phyloP scores from a whole-genome alignment of 2,329 filamentous ascomycete genomes.

The Ophiostoma ips region DNA sequence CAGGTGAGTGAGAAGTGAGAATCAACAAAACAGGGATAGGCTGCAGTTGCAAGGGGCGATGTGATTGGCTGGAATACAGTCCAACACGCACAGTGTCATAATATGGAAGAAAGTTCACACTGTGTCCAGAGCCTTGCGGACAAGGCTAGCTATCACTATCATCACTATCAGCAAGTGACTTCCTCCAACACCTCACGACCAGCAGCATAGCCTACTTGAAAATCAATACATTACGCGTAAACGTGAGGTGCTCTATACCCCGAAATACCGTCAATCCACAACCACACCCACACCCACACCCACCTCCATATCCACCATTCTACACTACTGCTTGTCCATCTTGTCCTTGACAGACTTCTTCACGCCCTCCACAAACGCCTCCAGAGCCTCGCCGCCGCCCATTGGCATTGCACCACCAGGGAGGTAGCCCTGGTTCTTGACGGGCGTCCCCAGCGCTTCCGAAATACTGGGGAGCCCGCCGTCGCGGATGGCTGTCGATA shows the following conservation, averaged over 20 bases:
- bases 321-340: slow-evolving; percentile 1
- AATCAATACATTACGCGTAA: too few species aligned
- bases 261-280: too few species aligned
- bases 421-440: slow-evolving; percentile 75
- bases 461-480: slow-evolving; percentile 83
- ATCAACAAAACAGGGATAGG: slow-evolving; percentile 7
- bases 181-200: too few species aligned
- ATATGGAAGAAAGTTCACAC: neutral
- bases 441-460: slow-evolving; percentile 66
- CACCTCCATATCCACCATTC: too few species aligned
- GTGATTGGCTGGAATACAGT: neutral
- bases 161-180: too few species aligned
- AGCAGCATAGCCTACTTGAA: too few species aligned
- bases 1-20: neutral
- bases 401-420: slow-evolving; percentile 63
- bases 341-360: slow-evolving; percentile 54
- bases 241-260: too few species aligned
- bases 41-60: neutral
- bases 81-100: neutral
- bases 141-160: neutral
- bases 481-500: slow-evolving; percentile 79
- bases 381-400: slow-evolving; percentile 76
- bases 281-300: too few species aligned
- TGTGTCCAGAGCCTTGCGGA: neutral
- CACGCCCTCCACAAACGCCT: slow-evolving; percentile 82